A percentile compares a stretch with the other conserved stretches of the same genome.
Evolutionary conservation across 164 flowering plant species (phyloP).

Genomic region (Macadamia tetraphylla): DNA sequence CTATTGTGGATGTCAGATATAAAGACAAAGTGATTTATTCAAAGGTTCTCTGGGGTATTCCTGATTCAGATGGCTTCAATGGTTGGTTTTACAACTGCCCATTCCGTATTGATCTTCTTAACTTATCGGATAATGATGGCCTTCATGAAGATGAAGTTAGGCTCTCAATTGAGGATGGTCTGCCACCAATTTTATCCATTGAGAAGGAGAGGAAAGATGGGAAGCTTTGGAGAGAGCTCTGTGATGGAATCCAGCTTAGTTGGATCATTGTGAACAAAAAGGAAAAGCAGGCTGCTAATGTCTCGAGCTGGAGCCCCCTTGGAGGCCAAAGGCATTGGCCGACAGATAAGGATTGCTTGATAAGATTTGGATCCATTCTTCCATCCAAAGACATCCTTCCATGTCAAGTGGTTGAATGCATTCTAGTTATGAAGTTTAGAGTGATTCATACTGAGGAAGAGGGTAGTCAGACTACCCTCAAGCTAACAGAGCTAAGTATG

Average conservation of each 20-base stretch:
- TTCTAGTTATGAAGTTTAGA: constrained; percentile 61
- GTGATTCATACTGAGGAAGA: constrained; percentile 37
- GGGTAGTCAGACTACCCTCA: constrained; percentile 43
- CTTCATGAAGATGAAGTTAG: constrained; percentile 40
- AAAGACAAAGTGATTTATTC: constrained; percentile 70
- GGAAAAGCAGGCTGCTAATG: constrained; percentile 73
- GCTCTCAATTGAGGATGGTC: constrained; percentile 72
- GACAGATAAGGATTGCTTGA: constrained; percentile 68
- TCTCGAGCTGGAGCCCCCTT: constrained; percentile 83
- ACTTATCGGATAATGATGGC: constrained; percentile 42
- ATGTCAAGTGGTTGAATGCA: constrained; percentile 75
- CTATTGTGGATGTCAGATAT: constrained; percentile 74
- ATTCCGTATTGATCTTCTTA: constrained; percentile 70
- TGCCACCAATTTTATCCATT: constrained; percentile 58
- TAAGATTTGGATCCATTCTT: constrained; percentile 85
- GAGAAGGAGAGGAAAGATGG: constrained; percentile 91
- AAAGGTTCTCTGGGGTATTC: constrained; percentile 85
- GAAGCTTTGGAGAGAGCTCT: constrained; percentile 82
- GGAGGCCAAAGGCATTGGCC: constrained; percentile 99
- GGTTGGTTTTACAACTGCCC: constrained; percentile 92
- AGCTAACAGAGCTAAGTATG: constrained; percentile 79
- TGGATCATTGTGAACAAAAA: constrained; percentile 84
- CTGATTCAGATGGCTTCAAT: constrained; percentile 60
- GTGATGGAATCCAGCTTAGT: constrained; percentile 68
- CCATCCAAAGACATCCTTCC: constrained; percentile 88